Conservation (phyloP, 345 rosid genomes). For the Populus ilicifolia region DNA sequence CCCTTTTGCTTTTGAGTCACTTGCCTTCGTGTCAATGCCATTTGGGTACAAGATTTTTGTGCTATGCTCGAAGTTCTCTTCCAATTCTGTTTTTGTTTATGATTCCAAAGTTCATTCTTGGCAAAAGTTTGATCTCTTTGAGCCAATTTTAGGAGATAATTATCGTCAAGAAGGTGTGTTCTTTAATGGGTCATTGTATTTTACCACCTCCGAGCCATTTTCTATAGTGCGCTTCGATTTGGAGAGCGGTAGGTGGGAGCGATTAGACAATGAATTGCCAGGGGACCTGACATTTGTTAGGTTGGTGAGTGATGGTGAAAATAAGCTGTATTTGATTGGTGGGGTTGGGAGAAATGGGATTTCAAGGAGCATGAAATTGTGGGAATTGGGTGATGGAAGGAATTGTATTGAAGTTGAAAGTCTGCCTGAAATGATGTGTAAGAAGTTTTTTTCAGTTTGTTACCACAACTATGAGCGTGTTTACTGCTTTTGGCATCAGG, state of each 20-base stretch:
- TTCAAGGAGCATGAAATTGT: constrained; percentile 64
- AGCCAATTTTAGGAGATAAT: constrained; percentile 37
- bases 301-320: constrained; percentile 48
- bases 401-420: constrained; percentile 57
- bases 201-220: constrained; percentile 62
- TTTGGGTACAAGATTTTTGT: constrained; percentile 57
- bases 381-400: constrained; percentile 45
- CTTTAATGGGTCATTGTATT: constrained; percentile 53
- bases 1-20: constrained; percentile 61
- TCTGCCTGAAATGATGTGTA: constrained; percentile 70
- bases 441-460: constrained; percentile 76
- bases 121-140: constrained; percentile 41
- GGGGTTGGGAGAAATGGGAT: constrained; percentile 81
- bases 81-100: constrained; percentile 48
- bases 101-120: constrained; percentile 52
- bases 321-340: constrained; percentile 67
- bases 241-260: constrained; percentile 46
- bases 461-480: constrained; percentile 88
- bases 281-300: constrained; percentile 58
- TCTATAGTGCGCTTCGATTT: constrained; percentile 44
- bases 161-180: constrained; percentile 58
- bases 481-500: constrained; percentile 84
- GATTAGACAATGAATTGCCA: constrained; percentile 35
- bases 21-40: constrained; percentile 51
- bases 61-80: constrained; percentile 37